phyloP scores from a whole-genome alignment of 345 rosid genomes.

The Syzygium aqueum region DNA sequence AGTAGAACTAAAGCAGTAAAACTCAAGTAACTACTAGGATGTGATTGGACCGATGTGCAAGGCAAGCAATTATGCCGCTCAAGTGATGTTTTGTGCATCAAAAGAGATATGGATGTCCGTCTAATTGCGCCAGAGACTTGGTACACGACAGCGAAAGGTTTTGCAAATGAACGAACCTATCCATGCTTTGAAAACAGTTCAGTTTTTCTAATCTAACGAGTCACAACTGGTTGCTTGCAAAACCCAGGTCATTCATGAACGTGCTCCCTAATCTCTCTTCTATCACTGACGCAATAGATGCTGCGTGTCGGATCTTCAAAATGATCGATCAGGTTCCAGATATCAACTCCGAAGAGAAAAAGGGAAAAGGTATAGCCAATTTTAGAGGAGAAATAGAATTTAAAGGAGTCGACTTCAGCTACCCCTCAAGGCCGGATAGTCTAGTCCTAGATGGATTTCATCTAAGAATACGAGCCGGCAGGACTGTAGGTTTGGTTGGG shows the following conservation, averaged over 20 bases:
- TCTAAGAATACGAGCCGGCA: slow-evolving; percentile 34
- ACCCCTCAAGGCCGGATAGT: slow-evolving; percentile 36
- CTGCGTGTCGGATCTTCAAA: slow-evolving; percentile 21
- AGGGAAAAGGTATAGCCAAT: slow-evolving; percentile 22
- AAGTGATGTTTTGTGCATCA: background rate
- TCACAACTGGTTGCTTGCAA: background rate
- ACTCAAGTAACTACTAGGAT: background rate
- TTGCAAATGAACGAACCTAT: background rate
- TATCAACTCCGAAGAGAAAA: slow-evolving; percentile 24
- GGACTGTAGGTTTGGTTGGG: slow-evolving; percentile 44
- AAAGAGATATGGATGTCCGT: background rate
- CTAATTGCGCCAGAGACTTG: background rate
- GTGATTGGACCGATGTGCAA: background rate
- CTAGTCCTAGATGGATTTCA: slow-evolving; percentile 25
- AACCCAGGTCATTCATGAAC: slow-evolving; percentile 23
- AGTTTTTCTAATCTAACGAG: background rate
- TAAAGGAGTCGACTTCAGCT: slow-evolving; percentile 35
- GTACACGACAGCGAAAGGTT: background rate
- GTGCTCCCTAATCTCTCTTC: slow-evolving; percentile 40
- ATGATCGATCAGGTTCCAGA: slow-evolving; percentile 31
- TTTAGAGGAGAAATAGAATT: slow-evolving; percentile 39
- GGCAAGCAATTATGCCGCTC: background rate
- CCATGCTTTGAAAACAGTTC: background rate
- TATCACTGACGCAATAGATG: slow-evolving; percentile 24
- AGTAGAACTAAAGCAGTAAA: background rate